These are phyloP conservation scores for Penicillium robsamsonii DNA, from an alignment of 495 filamentous ascomycete genomes.

Conservation along the genomic window DNA sequence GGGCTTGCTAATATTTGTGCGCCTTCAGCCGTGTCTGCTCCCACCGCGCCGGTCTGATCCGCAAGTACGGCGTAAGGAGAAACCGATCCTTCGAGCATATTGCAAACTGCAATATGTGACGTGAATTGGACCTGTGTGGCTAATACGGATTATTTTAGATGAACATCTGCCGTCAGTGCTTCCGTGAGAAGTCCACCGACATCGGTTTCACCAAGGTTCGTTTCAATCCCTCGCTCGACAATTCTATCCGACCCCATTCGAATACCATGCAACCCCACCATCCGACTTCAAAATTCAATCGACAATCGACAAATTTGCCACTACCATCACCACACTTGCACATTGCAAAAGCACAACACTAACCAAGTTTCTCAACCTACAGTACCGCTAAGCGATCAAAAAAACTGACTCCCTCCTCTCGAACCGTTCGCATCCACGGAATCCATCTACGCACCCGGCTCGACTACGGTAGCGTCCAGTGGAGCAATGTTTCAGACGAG, in stretches of 20 bases:
- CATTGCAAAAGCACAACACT: conserved; percentile 9
- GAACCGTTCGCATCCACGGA: conserved; percentile 40
- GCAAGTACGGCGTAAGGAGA: conserved; percentile 91
- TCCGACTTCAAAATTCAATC: background rate
- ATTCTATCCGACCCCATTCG: conserved; percentile 1
- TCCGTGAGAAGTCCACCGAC: conserved; percentile 92
- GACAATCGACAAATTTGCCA: background rate
- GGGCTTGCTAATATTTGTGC: conserved; percentile 27
- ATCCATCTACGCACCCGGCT: conserved; percentile 23
- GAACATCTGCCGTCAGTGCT: conserved; percentile 99
- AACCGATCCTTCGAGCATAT: conserved; percentile 2
- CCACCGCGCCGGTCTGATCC: conserved; percentile 92
- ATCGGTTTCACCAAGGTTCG: conserved; percentile 95
- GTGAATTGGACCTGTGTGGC: conserved; percentile 6
- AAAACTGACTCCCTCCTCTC: conserved; percentile 32
- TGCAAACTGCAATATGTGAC: background rate
- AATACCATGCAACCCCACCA: background rate
- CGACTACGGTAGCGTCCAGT: conserved; percentile 22
- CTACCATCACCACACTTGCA: background rate
- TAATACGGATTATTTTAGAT: conserved; percentile 46
- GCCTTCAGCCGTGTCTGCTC: conserved; percentile 85
- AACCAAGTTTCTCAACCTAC: conserved; percentile 16
- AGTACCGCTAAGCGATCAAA: conserved; percentile 54
- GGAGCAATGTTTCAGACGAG: conserved; percentile 21
- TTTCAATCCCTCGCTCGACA: conserved; percentile 14